Conservation (phyloP, 768 basidiomycete genomes). For the Suillus alpinus region DNA sequence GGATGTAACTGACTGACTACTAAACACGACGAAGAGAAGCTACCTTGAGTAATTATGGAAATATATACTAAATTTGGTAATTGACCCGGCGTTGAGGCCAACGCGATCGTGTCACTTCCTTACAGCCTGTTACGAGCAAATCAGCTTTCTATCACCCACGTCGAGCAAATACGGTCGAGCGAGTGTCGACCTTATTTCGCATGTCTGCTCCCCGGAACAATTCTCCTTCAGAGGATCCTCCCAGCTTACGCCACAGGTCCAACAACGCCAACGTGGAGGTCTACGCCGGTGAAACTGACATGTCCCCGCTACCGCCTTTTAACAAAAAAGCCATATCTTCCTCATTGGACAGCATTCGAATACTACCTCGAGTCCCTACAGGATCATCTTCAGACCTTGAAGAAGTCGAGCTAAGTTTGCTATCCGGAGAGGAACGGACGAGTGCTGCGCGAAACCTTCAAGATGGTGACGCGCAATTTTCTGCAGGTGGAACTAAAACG, state of each 20-base stretch:
- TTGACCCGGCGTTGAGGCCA: not conserved
- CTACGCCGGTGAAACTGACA: conserved; percentile 23
- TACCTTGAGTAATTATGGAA: too few species aligned
- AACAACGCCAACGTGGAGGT: conserved; percentile 39
- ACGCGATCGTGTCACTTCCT: conserved; percentile 3
- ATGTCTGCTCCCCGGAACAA: conserved; percentile 27
- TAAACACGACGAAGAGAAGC: too few species aligned
- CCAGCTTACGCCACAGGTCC: conserved; percentile 28
- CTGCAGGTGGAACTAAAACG: conserved; percentile 28
- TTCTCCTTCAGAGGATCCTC: conserved; percentile 24
- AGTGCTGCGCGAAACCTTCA: conserved; percentile 44
- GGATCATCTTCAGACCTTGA: conserved; percentile 37
- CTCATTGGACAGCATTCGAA: conserved; percentile 56
- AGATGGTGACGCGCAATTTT: conserved; percentile 32
- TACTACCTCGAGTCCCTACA: conserved; percentile 49
- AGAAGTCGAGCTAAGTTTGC: conserved; percentile 59
- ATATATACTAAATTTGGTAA: conserved; percentile 6
- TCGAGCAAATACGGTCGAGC: not conserved
- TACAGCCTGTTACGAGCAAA: not conserved
- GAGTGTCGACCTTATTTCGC: conserved; percentile 7
- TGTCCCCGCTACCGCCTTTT: conserved; percentile 24
- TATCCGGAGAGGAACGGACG: conserved; percentile 54
- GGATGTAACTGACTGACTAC: not conserved
- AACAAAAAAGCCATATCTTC: conserved; percentile 54
- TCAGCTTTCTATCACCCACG: conserved; percentile 4